phyloP scores from a whole-genome alignment of 1,284 basidiomycete species.

The Malassezia sympodialis region DNA sequence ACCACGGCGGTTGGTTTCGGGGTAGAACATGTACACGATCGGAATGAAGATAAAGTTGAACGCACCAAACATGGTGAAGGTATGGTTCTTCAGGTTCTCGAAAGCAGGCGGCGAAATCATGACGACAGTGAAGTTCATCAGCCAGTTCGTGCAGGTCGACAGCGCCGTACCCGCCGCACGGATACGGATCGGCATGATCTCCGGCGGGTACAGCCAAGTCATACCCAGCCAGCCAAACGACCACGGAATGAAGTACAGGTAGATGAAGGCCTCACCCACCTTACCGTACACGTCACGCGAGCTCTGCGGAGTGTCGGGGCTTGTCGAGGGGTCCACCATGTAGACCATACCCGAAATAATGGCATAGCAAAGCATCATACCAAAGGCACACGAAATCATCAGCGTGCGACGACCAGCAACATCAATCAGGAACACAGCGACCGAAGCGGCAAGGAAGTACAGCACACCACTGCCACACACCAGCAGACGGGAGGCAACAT shows the following conservation, averaged over 20 bases:
- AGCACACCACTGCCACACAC: slow-evolving; percentile 63
- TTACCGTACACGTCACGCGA: slow-evolving; percentile 9
- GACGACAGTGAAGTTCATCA: slow-evolving; percentile 50
- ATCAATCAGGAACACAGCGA: slow-evolving; percentile 56
- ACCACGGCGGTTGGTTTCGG: slow-evolving; percentile 43
- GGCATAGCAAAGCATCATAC: slow-evolving; percentile 58
- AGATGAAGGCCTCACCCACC: slow-evolving; percentile 56
- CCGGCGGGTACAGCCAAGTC: slow-evolving; percentile 52
- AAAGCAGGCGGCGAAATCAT: slow-evolving; percentile 62
- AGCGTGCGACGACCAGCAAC: slow-evolving; percentile 56
- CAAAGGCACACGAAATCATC: slow-evolving; percentile 61
- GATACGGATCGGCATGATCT: slow-evolving; percentile 47
- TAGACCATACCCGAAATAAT: slow-evolving; percentile 51
- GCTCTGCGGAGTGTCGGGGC: not conserved
- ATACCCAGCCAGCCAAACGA: slow-evolving; percentile 64
- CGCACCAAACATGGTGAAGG: slow-evolving; percentile 44
- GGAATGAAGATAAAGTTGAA: slow-evolving; percentile 43
- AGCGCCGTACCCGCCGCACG: slow-evolving; percentile 48
- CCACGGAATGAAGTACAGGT: slow-evolving; percentile 58
- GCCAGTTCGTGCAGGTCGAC: slow-evolving; percentile 45
- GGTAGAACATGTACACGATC: slow-evolving; percentile 44
- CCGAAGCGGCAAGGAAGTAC: slow-evolving; percentile 58
- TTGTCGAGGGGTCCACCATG: slow-evolving; percentile 48
- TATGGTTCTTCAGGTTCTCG: slow-evolving; percentile 56
- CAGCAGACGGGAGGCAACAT: slow-evolving; percentile 58